phyloP scores from a whole-genome alignment of 176 grass and related monocot genomes.

The Ananas comosus region DNA sequence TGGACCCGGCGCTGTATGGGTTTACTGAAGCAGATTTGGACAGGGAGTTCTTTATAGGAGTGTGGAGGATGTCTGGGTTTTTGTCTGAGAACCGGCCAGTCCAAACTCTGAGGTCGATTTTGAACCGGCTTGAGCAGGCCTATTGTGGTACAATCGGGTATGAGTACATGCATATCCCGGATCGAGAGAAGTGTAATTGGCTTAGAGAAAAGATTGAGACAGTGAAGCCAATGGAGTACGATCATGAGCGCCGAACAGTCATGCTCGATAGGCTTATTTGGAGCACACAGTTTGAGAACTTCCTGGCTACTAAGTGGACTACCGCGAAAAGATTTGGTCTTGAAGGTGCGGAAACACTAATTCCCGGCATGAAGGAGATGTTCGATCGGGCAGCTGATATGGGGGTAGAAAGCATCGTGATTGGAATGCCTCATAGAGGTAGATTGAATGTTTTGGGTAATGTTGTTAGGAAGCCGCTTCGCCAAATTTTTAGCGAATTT shows the following conservation, averaged over 20 bases:
- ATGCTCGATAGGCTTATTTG: slow-evolving; percentile 46
- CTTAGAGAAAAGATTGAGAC: slow-evolving; percentile 43
- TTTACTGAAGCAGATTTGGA: slow-evolving; percentile 38
- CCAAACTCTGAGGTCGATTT: slow-evolving; percentile 29
- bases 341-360: slow-evolving; percentile 40
- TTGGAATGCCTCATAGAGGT: slow-evolving; percentile 46
- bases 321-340: slow-evolving; percentile 38
- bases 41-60: slow-evolving; percentile 38
- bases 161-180: slow-evolving; percentile 43
- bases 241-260: slow-evolving; percentile 22
- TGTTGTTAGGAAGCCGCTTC: slow-evolving; percentile 38
- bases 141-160: slow-evolving; percentile 36
- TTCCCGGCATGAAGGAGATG: slow-evolving; percentile 49
- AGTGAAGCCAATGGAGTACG: slow-evolving; percentile 32
- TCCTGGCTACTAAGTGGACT: slow-evolving; percentile 36
- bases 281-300: slow-evolving; percentile 45
- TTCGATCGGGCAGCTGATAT: slow-evolving; percentile 34
- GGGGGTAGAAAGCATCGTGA: slow-evolving; percentile 44
- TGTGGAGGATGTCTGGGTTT: slow-evolving; percentile 44
- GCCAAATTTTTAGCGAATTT: slow-evolving; percentile 43
- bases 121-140: slow-evolving; percentile 29
- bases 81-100: slow-evolving; percentile 41
- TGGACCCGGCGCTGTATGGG: slow-evolving; percentile 22
- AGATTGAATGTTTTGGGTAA: slow-evolving; percentile 30
- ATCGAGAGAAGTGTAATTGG: slow-evolving; percentile 42